phyloP scores from a whole-genome alignment of 306 rosid genomes.

The Glycine soja region DNA sequence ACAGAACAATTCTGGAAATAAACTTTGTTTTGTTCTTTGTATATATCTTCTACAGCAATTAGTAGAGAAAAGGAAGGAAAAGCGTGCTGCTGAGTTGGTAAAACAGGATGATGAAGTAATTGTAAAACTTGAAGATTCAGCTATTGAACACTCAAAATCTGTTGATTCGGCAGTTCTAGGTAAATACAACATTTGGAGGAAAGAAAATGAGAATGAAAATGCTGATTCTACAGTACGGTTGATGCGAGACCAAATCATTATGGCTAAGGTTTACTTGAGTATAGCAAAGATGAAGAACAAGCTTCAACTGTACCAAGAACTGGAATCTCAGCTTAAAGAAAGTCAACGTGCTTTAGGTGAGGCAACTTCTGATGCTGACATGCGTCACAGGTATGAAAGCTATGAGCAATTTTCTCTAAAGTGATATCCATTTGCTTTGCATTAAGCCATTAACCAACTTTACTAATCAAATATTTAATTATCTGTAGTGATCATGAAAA shows the following conservation, averaged over 20 bases:
- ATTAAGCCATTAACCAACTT: not conserved
- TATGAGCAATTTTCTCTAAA: constrained; percentile 23
- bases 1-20: constrained; percentile 12
- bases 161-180: constrained; percentile 87
- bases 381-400: constrained; percentile 66
- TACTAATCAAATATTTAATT: constrained; percentile 36
- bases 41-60: constrained; percentile 71
- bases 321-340: constrained; percentile 68
- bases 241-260: constrained; percentile 92
- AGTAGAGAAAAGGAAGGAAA: constrained; percentile 77
- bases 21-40: constrained; percentile 31
- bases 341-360: constrained; percentile 86
- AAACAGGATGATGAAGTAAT: constrained; percentile 71
- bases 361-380: constrained; percentile 76
- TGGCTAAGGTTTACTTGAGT: constrained; percentile 91
- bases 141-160: constrained; percentile 87
- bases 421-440: constrained; percentile 24
- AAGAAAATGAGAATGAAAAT: constrained; percentile 83
- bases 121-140: constrained; percentile 86
- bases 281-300: constrained; percentile 80
- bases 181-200: constrained; percentile 96
- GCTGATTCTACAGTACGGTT: constrained; percentile 75
- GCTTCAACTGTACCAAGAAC: constrained; percentile 58
- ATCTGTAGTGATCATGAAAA: constrained; percentile 73
- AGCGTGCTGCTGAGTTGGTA: constrained; percentile 79